These are phyloP conservation scores for Albifimbria verrucaria DNA, from an alignment of 2,329 filamentous ascomycete genomes.

Conservation along the genomic window DNA sequence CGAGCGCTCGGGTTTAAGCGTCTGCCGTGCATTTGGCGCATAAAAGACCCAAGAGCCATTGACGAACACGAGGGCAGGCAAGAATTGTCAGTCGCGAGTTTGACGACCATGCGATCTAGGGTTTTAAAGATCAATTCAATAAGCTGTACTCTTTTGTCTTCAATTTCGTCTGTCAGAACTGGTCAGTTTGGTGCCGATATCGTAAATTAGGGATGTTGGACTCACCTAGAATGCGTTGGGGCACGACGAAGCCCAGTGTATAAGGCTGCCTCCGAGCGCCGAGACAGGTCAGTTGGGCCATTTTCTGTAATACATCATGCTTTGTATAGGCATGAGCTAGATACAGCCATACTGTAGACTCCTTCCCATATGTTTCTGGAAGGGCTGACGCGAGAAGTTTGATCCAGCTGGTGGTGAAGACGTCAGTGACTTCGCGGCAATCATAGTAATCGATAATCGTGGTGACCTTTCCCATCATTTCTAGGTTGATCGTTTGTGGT, in stretches of 20 bases:
- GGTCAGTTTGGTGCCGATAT: background rate
- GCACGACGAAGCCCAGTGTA: background rate
- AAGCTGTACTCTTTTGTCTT: background rate
- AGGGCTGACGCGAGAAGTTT: no score
- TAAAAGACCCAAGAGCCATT: background rate
- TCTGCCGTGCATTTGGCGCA: background rate
- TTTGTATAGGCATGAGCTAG: background rate
- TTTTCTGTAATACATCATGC: background rate
- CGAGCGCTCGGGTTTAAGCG: background rate
- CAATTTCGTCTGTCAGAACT: background rate
- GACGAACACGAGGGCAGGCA: background rate
- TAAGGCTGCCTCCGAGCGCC: background rate
- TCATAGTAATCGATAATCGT: constrained; percentile 39
- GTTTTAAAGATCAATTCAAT: background rate
- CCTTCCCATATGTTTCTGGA: background rate
- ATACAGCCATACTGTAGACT: background rate
- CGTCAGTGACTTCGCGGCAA: constrained; percentile 38
- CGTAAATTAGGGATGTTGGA: background rate
- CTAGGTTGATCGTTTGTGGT: constrained; percentile 31
- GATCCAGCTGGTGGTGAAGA: constrained; percentile 40
- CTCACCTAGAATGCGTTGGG: background rate
- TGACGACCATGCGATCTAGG: background rate
- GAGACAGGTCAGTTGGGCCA: background rate
- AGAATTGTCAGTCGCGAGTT: background rate
- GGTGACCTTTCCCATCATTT: constrained; percentile 41